Evolutionary conservation across 202 grass and related monocot species (phyloP), one percentile per base, ranked within the genome.

Genomic region (Cymbopogon flexuosus): DNA sequence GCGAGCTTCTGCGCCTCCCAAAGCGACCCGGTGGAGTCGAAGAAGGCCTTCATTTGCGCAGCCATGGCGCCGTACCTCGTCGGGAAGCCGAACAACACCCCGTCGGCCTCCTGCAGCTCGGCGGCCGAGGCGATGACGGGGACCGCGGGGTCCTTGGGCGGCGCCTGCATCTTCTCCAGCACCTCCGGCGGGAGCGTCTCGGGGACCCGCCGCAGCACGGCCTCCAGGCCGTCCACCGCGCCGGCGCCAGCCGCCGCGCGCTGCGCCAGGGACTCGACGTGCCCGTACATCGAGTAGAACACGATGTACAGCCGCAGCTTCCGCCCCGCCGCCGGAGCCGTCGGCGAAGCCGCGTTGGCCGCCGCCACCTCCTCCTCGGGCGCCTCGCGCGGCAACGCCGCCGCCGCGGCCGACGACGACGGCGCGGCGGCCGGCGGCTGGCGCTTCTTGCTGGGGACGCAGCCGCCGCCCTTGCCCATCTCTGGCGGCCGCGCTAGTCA

Each of bases 231-330:
- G 5, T 98, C 86, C 68, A 90, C 89, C 33, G 84, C 74, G 66
- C 85, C 85, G 49, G 78, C 96, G 11, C 90, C 96, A 37, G 83
- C 88, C 87, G 91, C 91, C 47, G 87, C 91, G 74, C 63, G 75
- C 70, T 57, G 90, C 9, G 92, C 92, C 31, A 98, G 82, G 10
- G 83, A 81, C 80, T 98, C 92, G 11, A 98, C 96, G 70, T 98
- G 96, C 5, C 96, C 96, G 67, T 98, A 98, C 92, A 91, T 98
- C 27, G 96, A 98, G 88, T 98, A 98, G 84, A 93, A 98, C 47
- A 98, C 88, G 80, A 98, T 90, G 82, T 93, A 98, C 31, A 98
- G 78, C 77, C 93, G 91, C 34, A 90, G 43, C 58, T 23, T 90
- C 9, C 56, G 40, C 66, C 61, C 82, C 18, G 68, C 42, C 15